Percentiles rank a stretch among this genome's conserved stretches.
Conservation (phyloP, 768 basidiomycete species). For the Boletus fagicola region DNA sequence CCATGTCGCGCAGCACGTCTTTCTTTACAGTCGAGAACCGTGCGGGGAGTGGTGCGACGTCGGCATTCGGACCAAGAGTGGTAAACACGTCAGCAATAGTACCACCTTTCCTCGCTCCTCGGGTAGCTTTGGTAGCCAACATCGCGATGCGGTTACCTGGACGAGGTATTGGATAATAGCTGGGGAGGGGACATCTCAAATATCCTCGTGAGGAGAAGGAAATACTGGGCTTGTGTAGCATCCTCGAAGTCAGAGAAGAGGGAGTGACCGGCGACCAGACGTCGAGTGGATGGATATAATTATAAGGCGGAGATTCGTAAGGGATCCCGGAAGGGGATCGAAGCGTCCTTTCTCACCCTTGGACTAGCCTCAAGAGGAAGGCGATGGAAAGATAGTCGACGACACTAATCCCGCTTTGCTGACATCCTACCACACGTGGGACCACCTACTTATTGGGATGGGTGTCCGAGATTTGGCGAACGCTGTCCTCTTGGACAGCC, state of each 20-base stretch:
- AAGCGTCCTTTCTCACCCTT: no score
- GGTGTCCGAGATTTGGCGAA: no score
- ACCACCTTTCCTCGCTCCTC: slow-evolving; percentile 29
- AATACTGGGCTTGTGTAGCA: neutral
- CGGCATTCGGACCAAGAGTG: slow-evolving; percentile 40
- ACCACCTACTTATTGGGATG: no score
- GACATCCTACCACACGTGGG: no score
- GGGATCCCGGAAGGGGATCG: no score
- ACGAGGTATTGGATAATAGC: neutral
- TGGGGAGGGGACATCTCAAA: neutral
- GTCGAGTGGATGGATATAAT: neutral
- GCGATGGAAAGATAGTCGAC: no score
- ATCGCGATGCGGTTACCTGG: neutral
- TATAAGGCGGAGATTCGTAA: neutral
- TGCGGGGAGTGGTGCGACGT: slow-evolving; percentile 44
- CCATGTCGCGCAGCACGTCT: slow-evolving; percentile 43
- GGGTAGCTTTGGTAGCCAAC: slow-evolving; percentile 14
- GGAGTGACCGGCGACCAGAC: neutral
- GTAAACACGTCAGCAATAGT: slow-evolving; percentile 49
- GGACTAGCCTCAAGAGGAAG: no score
- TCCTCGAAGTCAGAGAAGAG: neutral
- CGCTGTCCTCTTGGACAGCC: no score
- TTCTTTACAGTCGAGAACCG: slow-evolving; percentile 64
- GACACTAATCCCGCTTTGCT: no score
- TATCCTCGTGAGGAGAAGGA: neutral